Evolutionary conservation across 345 rosid genomes (phyloP), one percentile per base, ranked within the genome.

Genomic region (Toxicodendron radicans): DNA sequence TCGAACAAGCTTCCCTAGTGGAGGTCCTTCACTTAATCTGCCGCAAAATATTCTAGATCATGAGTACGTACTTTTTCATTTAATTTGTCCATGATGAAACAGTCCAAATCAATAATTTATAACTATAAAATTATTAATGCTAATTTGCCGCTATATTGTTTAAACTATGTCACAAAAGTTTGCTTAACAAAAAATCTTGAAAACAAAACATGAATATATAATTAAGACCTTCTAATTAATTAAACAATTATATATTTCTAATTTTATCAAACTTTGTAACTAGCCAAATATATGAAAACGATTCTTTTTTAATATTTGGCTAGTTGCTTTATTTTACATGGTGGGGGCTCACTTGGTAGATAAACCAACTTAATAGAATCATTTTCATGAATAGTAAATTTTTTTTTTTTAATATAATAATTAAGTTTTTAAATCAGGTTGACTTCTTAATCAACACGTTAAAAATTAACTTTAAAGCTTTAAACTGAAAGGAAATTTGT

Each of bases 11-110:
- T 92, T 92, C 75, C 90, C 92, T 24, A 38, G 6, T 7, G 71
- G 70, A 76, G 92, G 89, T 74, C 75, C 85, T 68, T 80, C 76
- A 33, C 83, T 56, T 35, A 78, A 83, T 78, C 73, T 92, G 78
- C 94, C 96, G 10, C 60, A 78, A 78, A 86, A 87, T 43, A 89
- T 92, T 73, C 84, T 90, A 18, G 89, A 92, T 66, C 96, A 92
- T 51, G 90, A 92, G 97, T 90, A 92, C 57, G 93, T 78, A n/a
- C 57, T 66, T 24, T 24, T 58, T n/a, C 13, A 16, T 30, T 57
- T 57, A 54, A 20, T 69, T 71, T 64, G 43, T 38, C 8, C 43
- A 38, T 32, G 18, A 18, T 30, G 73, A 67, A 79, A 69, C 33
- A 52, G 54, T 74, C 83, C 76, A 73, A 74, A 58, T 16, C 54